Evolutionary conservation across 495 filamentous ascomycete species (phyloP), one percentile per base, ranked within the genome.

Genomic region (Aspergillus saccharolyticus): DNA sequence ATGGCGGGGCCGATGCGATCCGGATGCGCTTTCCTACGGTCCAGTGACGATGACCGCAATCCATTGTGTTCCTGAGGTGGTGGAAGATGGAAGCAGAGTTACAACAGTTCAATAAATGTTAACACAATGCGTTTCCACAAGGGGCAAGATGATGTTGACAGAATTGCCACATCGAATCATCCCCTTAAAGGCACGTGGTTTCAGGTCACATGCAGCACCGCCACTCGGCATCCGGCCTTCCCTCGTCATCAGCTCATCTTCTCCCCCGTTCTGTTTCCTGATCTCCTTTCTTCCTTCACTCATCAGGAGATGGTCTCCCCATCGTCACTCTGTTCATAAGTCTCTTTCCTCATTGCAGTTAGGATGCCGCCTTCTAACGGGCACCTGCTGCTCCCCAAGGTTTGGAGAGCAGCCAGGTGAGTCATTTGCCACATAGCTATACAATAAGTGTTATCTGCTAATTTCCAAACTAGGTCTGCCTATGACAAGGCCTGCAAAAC

Each of bases 321-420:
- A 63, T 61, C 59, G 44, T 33, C 52, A 24, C 21, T 44, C 43
- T 46, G 48, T 45, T 22, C 45, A 45, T 28, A 51, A 28, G 25
- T 55, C 39, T 66, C 57, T n/a, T 55, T 49, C 52, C 18, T 52
- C 53, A 52, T 42, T 60, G 61, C 52, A 25, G 50, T 71, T 71
- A 77, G 65, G 58, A 91, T 91, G 88, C 79, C 78, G 67, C 78
- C 86, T 74, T 78, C 84, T 42, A 76, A 70, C 63, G 85, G 85
- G 74, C 86, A 85, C 74, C 78, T 89, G 65, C 80, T 85, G 80
- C 83, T 86, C 58, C 83, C 86, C 59, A 84, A 87, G 62, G 77
- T 87, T 60, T 74, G 88, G 78, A 85, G 84, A 74, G 77, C 81
- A 60, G 74, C 88, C 63, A 82, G 74, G 83, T 85, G 74, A 69